phyloP scores from a whole-genome alignment of 257 asterid genomes.

The Thymus quinquecostatus region DNA sequence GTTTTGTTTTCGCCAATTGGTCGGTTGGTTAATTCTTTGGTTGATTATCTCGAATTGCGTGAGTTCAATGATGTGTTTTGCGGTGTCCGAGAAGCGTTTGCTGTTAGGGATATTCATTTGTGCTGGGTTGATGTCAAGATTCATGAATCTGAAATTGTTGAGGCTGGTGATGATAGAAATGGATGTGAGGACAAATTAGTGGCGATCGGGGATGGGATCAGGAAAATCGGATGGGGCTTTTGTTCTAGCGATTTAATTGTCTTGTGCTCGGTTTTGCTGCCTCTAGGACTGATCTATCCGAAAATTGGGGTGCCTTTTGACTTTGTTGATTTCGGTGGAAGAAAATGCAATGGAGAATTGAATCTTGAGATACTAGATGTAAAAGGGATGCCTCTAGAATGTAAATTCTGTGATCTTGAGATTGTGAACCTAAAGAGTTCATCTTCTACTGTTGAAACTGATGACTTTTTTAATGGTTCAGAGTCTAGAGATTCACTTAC shows the following conservation, averaged over 20 bases:
- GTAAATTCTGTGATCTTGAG: constrained; percentile 77
- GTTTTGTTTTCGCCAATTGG: constrained; percentile 63
- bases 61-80: constrained; percentile 53
- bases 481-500: constrained; percentile 44
- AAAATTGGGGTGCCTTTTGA: constrained; percentile 52
- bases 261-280: constrained; percentile 75
- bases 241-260: constrained; percentile 69
- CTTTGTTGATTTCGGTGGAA: constrained; percentile 39
- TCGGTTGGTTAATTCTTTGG: constrained; percentile 39
- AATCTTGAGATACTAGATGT: constrained; percentile 70
- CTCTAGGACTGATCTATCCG: constrained; percentile 82
- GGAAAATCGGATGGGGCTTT: constrained; percentile 74
- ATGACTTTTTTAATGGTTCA: constrained; percentile 33
- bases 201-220: constrained; percentile 42
- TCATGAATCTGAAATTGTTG: constrained; percentile 32
- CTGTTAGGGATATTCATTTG: constrained; percentile 62
- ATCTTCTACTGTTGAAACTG: constrained; percentile 37
- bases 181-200: constrained; percentile 29
- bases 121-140: constrained; percentile 77
- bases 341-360: constrained; percentile 48
- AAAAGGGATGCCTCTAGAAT: constrained; percentile 71
- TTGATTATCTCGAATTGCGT: constrained; percentile 41
- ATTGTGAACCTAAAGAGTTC: constrained; percentile 47
- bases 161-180: constrained; percentile 32
- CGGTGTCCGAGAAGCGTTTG: constrained; percentile 52